Evolutionary conservation across 345 rosid genomes (phyloP), one percentile per base, ranked within the genome.

Genomic region (Syzygium aqueum): DNA sequence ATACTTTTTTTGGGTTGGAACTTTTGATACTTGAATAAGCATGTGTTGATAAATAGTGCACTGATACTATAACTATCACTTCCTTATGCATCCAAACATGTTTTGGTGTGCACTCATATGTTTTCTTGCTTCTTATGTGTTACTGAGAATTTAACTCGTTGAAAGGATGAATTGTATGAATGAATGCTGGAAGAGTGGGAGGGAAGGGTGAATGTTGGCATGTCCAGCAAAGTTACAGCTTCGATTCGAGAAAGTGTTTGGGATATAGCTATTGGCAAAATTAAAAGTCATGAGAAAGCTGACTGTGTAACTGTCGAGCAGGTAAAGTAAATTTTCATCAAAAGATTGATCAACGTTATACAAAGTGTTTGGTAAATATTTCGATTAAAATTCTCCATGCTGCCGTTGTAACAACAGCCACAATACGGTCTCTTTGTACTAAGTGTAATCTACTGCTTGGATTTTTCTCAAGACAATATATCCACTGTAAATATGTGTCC

Each of bases 11-110:
- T 19, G 3, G 57, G 0, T 21, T 0, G 9, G 59, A 54, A 54
- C 11, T 54, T 21, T 53, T 54, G 59, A 19, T 53, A 53, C 57
- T 22, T 54, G 59, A 22, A 22, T 56, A 56, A 56, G 5, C 61
- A 22, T 8, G n/a, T 56, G 25, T 3, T 56, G 61, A 23, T 0
- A 8, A 23, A 56, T 56, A 9, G n/a, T 5, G 0, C 10, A 0
- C 61, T 56, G 10, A 13, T 23, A 56, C 61, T 0, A 56, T 21
- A 54, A 7, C 57, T 54, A 54, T 25, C 57, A 54, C 57, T 54
- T 54, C 59, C 2, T 54, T 21, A 4, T 3, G 10, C 25, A 54
- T 19, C 10, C 8, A 3, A 54, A 54, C 57, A 21, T 50, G 51
- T 8, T 50, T 54, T 23, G 23, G 23, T 22, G 27, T 2, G 8